These are phyloP conservation scores for Zygosaccharomyces sapae DNA, from an alignment of 1,139 yeast species.

Conservation along the genomic window DNA sequence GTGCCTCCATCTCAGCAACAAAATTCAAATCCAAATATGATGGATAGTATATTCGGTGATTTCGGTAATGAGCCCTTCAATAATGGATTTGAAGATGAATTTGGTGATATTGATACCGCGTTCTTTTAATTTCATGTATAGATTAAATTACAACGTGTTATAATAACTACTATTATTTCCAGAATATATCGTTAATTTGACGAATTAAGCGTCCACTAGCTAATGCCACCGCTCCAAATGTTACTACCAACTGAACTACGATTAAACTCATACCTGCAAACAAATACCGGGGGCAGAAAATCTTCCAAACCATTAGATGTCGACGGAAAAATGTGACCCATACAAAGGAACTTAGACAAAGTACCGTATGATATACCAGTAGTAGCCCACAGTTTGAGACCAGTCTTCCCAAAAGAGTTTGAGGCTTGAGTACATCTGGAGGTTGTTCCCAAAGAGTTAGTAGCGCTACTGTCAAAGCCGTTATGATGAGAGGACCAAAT, in stretches of 20 bases:
- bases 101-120: constrained; percentile 37
- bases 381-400: constrained; percentile 69
- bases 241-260: constrained; percentile 56
- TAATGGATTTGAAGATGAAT: constrained; percentile 34
- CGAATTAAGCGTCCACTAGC: constrained; percentile 62
- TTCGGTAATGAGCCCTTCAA: constrained; percentile 33
- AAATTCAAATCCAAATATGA: constrained; percentile 13
- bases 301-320: constrained; percentile 98
- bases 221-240: constrained; percentile 59
- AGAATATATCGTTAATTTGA: constrained; percentile 67
- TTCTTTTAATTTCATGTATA: constrained; percentile 32
- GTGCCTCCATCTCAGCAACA: constrained; percentile 13
- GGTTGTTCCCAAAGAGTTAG: constrained; percentile 81
- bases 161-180: constrained; percentile 34
- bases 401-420: constrained; percentile 61
- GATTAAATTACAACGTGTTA: neutral
- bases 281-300: constrained; percentile 95
- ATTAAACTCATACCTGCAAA: constrained; percentile 72
- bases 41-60: constrained; percentile 29
- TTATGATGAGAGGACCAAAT: constrained; percentile 75
- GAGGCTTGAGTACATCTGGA: constrained; percentile 50
- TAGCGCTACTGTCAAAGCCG: constrained; percentile 65
- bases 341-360: constrained; percentile 67
- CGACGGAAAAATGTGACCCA: constrained; percentile 87
- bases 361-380: constrained; percentile 64